Base-by-base conservation (phyloP, 2,329 filamentous ascomycete species). In the Fusarium sacchari region DNA sequence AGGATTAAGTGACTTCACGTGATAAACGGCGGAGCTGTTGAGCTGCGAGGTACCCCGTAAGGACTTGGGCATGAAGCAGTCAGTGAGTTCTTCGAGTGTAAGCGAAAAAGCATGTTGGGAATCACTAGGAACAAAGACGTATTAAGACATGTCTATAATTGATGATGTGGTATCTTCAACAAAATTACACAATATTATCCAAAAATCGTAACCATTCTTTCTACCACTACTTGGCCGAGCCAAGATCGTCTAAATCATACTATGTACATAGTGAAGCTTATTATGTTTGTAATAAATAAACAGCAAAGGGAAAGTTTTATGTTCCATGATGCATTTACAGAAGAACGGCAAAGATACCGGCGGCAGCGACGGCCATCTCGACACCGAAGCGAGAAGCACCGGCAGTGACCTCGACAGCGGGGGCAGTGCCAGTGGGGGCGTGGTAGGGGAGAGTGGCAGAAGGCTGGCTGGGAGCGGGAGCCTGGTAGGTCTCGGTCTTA, bases 331-430 rank as follows among this genome's bases (percentile, higher is more conserved):
- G 55, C 69, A 68, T 77, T 80, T 82, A 82, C 71, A 83, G 73
- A 58, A 82, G 75, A 71, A 82, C 59, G 42, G 76, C 81, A 52
- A 78, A 77, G 52, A 82, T 64, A 76, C 79, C 81, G 37, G 76
- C 80, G 26, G 79, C 79, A 49, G 76, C 80, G 56, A 77, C 79
- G 52, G 77, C 76, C 58, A 79, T 64, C 69, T 78, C 75, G 50
- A 80, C 62, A 69, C 77, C 77, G 44, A 82, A 67, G 65, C 79
- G 81, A 62, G 76, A 80, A 58, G 80, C 81, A 60, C 78, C 81
- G 52, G 77, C 78, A 52, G 77, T 80, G 53, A 80, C 74, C 62
- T 67, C 58, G 30, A 75, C 65, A 47, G 76, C 73, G 50, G 76
- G 67, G 42, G 71, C 56, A 26, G 72, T 64, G 50, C 64, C 71